Evolutionary conservation across 148 eudicot genomes (phyloP).

Genomic region (Chenopodium quinoa): DNA sequence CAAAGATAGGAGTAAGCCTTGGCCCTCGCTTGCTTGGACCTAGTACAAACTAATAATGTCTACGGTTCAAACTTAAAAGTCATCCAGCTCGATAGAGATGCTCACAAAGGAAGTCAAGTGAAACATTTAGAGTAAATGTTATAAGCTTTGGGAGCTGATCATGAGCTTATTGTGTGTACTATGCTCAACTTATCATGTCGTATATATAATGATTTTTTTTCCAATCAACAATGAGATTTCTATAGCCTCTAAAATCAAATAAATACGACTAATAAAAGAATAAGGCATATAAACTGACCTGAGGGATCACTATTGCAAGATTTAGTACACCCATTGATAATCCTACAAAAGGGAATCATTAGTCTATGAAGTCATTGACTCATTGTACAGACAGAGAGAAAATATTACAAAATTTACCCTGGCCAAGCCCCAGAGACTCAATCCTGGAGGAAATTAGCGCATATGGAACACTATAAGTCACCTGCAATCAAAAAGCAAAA

Average conservation of each 20-base stretch:
- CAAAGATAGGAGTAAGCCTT: too few relatives aligned
- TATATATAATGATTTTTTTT: too few relatives aligned
- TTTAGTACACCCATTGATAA: conserved; percentile 96
- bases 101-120: too few relatives aligned
- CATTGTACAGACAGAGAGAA: background rate
- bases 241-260: background rate
- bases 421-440: conserved; percentile 83
- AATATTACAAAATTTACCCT: conserved; percentile 49
- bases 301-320: conserved; percentile 89
- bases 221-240: background rate
- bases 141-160: too few relatives aligned
- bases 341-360: conserved; percentile 43
- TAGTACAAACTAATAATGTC: too few relatives aligned
- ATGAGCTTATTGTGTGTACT: too few relatives aligned
- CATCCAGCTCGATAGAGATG: too few relatives aligned
- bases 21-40: too few relatives aligned
- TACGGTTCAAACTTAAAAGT: too few relatives aligned
- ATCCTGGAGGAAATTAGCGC: conserved; percentile 72
- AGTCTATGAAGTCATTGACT: conserved; percentile 4
- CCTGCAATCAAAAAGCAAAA: conserved; percentile 49
- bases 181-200: too few relatives aligned
- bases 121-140: too few relatives aligned
- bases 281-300: conserved; percentile 41
- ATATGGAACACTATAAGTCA: conserved; percentile 96
- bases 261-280: background rate